Evolutionary conservation across 352 stramenopile species (phyloP), one percentile per base, ranked within the genome.

Genomic region (Globisporangium sylvaticum): DNA sequence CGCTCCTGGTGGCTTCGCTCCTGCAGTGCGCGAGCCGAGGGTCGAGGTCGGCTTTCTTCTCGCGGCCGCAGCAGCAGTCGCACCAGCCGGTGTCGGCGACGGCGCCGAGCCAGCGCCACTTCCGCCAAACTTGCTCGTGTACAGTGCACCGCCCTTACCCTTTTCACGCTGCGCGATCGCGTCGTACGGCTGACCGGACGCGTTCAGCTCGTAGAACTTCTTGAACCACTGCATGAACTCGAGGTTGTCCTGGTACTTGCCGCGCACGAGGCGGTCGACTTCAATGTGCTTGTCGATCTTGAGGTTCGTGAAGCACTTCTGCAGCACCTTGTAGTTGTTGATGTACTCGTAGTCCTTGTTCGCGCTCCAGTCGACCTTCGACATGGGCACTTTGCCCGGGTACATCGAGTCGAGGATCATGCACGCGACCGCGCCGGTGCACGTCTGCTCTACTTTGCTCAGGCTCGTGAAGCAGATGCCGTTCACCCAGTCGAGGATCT

Each of bases 221-320:
- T 97, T 98, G 68, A 97, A 95, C 92, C 97, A 99, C 82, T 99
- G 98, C 91, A 99, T 99, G 75, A 99, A 99, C 79, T 99, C 98
- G 65, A 99, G 87, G 79, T 99, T 99, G 77, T 99, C 98, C 77
- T 99, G 97, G 86, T 99, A 99, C 76, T 99, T 99, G 54, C 93
- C 98, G 24, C 97, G 88, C 70, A 99, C 98, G 32, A 99, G 86
- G 42, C 97, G 96, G 64, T 99, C 93, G 27, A 99, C 97, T 74
- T 99, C 97, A 29, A 99, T 95, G 79, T 98, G 84, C 63, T 91
- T 83, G 69, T 98, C 92, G 66, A 99, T 97, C 64, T 97, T 94
- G 52, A 99, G 79, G 50, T 94, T 97, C 65, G 91, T 92, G 72
- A 99, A 99, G 61, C 92, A 96, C 57, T 92, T 95, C 78, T 99